Evolutionary conservation across 2,329 filamentous ascomycete genomes (phyloP).

Genomic region (Sporothrix curviconia): DNA sequence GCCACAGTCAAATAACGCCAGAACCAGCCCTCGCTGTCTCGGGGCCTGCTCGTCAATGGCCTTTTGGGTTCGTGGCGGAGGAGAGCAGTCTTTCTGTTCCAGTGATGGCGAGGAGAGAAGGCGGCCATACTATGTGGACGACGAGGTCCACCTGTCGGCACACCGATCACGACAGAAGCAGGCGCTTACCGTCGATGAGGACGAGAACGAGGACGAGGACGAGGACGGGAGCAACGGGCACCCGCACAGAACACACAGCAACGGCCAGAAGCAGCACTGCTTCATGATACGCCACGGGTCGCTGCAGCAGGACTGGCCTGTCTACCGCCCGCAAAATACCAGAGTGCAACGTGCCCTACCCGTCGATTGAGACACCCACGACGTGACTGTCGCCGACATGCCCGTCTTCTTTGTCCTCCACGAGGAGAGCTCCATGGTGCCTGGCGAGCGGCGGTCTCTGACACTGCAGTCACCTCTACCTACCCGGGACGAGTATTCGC

Average conservation of each 20-base stretch:
- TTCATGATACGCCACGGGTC: too few species aligned
- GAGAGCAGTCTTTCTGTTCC: neutral
- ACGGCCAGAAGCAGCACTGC: neutral
- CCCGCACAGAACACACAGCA: too few species aligned
- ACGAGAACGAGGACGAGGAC: neutral
- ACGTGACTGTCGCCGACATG: neutral
- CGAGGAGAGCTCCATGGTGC: neutral
- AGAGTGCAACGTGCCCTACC: constrained; percentile 12
- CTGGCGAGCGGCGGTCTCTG: neutral
- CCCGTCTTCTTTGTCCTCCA: constrained; percentile 11
- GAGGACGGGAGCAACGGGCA: too few species aligned
- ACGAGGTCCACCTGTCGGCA: neutral
- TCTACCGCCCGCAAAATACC: neutral
- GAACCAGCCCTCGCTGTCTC: neutral
- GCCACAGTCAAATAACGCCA: constrained; percentile 4
- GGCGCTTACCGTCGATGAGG: neutral
- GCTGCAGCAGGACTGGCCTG: neutral
- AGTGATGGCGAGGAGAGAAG: neutral
- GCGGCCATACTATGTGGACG: constrained; percentile 1
- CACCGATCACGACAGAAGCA: neutral
- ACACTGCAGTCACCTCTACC: constrained; percentile 1
- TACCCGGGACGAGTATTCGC: neutral
- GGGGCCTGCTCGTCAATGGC: constrained; percentile 7
- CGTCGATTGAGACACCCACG: constrained; percentile 11
- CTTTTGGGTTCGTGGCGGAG: constrained; percentile 12